Evolutionary conservation across 108 stramenopile species (phyloP).

Genomic region (Fragilariopsis cylindrus): DNA sequence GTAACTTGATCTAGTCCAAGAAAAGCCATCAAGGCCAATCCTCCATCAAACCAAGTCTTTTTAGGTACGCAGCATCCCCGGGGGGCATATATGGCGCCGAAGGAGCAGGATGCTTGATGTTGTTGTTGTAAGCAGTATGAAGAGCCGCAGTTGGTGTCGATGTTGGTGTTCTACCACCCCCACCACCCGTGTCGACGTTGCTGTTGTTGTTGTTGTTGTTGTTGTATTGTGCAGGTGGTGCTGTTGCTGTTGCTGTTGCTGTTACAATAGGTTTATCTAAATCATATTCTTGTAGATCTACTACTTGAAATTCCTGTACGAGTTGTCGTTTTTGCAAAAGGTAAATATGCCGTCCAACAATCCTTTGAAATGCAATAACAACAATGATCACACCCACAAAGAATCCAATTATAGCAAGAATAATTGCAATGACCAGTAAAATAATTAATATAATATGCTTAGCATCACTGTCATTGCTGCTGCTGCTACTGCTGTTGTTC

Average conservation of each 20-base stretch:
- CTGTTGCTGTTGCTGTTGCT: slow-evolving; percentile 25
- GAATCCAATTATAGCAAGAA: slow-evolving; percentile 31
- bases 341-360: slow-evolving; percentile 23
- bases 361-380: slow-evolving; percentile 19
- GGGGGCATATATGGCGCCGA: slow-evolving; percentile 18
- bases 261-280: slow-evolving; percentile 9
- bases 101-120: slow-evolving; percentile 13
- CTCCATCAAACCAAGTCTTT: slow-evolving; percentile 21
- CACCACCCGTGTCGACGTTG: background rate
- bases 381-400: slow-evolving; percentile 19
- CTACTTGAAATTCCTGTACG: slow-evolving; percentile 19
- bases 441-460: slow-evolving; percentile 10
- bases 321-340: slow-evolving; percentile 30
- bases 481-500: slow-evolving; percentile 5
- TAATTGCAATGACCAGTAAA: slow-evolving; percentile 23
- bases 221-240: slow-evolving; percentile 65
- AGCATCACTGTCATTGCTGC: background rate
- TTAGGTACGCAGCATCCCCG: slow-evolving; percentile 8
- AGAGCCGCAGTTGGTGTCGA: background rate
- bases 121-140: background rate
- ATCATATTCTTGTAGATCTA: slow-evolving; percentile 31
- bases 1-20: too few species aligned
- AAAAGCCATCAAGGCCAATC: background rate
- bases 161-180: background rate
- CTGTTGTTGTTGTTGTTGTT: slow-evolving; percentile 51